These are phyloP conservation scores for Pythium pectinolyticum DNA, from an alignment of 352 stramenopile species.

Conservation along the genomic window DNA sequence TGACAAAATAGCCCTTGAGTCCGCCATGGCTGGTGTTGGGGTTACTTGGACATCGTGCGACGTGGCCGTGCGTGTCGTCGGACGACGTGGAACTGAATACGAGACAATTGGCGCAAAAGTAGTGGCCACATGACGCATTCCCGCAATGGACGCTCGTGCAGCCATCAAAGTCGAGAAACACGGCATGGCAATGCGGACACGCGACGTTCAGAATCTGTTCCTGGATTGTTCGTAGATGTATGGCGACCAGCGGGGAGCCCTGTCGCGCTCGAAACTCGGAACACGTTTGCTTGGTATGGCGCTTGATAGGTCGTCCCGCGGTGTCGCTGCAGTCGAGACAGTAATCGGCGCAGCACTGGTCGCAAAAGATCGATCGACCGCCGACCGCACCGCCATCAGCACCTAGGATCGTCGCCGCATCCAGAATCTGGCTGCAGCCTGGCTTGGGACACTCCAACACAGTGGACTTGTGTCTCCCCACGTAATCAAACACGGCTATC, in stretches of 20 bases:
- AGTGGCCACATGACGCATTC: background rate
- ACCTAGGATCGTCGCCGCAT: background rate
- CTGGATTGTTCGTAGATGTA: background rate
- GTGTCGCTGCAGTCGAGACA: background rate
- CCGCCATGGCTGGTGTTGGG: background rate
- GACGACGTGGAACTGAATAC: background rate
- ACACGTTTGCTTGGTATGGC: background rate
- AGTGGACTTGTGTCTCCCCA: background rate
- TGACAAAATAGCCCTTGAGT: background rate
- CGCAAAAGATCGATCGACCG: background rate
- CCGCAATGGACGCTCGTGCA: background rate
- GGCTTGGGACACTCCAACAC: background rate
- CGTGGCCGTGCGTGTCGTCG: background rate
- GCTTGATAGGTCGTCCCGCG: background rate
- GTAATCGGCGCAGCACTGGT: background rate
- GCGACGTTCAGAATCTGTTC: background rate
- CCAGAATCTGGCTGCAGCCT: background rate
- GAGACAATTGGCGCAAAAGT: background rate
- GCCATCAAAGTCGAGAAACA: background rate
- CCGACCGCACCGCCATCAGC: background rate
- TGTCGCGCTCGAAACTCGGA: background rate
- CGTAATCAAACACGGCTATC: background rate
- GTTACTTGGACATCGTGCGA: background rate
- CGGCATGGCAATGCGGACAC: background rate
- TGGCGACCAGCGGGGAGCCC: background rate